These are phyloP conservation scores for Hordeum marinum DNA, from an alignment of 176 grass and related monocot genomes.

Conservation along the genomic window DNA sequence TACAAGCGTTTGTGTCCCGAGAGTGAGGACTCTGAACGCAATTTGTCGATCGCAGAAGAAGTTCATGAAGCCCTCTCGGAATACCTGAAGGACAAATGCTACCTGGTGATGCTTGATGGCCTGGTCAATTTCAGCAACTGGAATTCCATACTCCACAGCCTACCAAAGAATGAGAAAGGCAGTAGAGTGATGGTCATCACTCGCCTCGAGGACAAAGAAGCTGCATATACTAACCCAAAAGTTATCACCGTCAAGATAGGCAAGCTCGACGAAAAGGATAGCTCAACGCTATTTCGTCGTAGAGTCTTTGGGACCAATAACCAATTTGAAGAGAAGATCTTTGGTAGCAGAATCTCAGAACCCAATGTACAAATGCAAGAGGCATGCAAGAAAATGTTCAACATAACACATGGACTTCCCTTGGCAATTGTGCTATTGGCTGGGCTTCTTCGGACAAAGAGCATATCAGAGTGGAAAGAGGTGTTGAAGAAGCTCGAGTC, in stretches of 20 bases:
- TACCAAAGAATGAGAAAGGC: conserved; percentile 14
- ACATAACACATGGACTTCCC: conserved; percentile 27
- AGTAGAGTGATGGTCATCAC: conserved; percentile 33
- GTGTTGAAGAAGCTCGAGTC: neutral
- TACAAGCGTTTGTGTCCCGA: neutral
- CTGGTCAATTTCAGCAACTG: conserved; percentile 19
- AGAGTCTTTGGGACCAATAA: neutral
- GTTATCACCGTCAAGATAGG: neutral
- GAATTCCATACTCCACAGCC: conserved; percentile 8
- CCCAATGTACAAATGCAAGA: neutral
- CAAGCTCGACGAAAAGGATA: neutral
- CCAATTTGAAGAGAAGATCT: neutral
- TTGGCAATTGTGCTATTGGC: conserved; percentile 34
- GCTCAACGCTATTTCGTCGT: neutral
- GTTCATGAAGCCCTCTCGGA: neutral
- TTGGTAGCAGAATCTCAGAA: neutral
- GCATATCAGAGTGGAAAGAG: neutral
- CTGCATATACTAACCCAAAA: neutral
- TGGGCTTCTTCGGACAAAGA: conserved; percentile 21
- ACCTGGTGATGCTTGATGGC: conserved; percentile 32
- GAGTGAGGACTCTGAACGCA: neutral
- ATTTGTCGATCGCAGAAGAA: neutral
- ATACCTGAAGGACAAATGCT: neutral
- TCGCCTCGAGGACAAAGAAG: conserved; percentile 16
- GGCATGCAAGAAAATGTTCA: neutral